These are phyloP conservation scores for Aspergillus ochraceoroseus DNA, from an alignment of 2,329 filamentous ascomycete species.

Conservation along the genomic window DNA sequence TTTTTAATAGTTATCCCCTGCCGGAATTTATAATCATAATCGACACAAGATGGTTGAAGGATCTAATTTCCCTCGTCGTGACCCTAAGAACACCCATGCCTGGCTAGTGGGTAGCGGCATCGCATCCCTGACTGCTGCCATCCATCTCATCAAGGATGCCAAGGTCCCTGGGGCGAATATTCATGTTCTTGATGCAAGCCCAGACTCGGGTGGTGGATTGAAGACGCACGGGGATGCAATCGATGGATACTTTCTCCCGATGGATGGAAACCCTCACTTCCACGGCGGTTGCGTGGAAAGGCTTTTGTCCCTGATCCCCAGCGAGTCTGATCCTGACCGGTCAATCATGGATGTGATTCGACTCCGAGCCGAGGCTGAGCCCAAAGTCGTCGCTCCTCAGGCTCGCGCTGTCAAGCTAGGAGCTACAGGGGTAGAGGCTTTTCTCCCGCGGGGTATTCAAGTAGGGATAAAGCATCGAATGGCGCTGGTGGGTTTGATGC, in stretches of 20 bases:
- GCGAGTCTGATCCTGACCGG: not conserved
- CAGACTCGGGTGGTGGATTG: slow-evolving; percentile 32
- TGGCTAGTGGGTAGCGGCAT: slow-evolving; percentile 40
- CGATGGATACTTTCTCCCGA: slow-evolving; percentile 35
- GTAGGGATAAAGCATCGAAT: slow-evolving; percentile 19
- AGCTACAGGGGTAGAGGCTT: slow-evolving; percentile 2
- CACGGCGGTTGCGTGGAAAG: slow-evolving; percentile 36
- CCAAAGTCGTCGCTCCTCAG: slow-evolving; percentile 12
- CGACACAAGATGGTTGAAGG: not conserved
- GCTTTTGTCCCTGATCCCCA: slow-evolving; percentile 32
- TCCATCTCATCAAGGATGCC: slow-evolving; percentile 37
- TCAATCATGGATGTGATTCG: slow-evolving; percentile 12
- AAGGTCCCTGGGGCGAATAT: slow-evolving; percentile 32
- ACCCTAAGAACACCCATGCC: slow-evolving; percentile 21
- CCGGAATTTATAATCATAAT: no score
- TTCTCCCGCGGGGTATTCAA: slow-evolving; percentile 10
- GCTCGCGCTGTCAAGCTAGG: slow-evolving; percentile 5
- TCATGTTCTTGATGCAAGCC: slow-evolving; percentile 34
- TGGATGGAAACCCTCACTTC: slow-evolving; percentile 33
- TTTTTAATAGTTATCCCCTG: not conserved
- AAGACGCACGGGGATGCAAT: slow-evolving; percentile 26
- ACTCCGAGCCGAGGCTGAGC: not conserved
- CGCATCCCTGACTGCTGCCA: slow-evolving; percentile 34
- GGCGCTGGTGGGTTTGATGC: slow-evolving; percentile 17
- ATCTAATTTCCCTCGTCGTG: slow-evolving; percentile 6